Conservation (phyloP, 176 grass and related monocot species). For the Bonia amplexicaulis region DNA sequence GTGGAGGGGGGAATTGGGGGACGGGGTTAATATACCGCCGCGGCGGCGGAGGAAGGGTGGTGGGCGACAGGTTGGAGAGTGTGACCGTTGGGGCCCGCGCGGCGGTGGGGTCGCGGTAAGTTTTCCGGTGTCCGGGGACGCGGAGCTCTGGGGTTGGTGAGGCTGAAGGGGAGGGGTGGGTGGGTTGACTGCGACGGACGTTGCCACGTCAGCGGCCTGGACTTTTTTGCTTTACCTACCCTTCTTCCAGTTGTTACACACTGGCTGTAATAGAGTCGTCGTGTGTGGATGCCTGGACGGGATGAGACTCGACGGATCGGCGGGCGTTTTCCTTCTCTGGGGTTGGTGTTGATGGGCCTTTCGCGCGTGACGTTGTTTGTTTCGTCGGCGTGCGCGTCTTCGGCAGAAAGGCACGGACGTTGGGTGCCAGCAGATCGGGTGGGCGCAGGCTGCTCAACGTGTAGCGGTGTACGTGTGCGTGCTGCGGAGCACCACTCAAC, state of each 20-base stretch:
- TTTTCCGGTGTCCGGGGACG: neutral
- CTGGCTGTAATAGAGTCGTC: too few relatives aligned
- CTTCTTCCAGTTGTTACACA: too few relatives aligned
- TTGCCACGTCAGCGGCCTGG: too few relatives aligned
- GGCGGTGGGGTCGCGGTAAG: neutral
- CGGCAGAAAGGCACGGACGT: too few relatives aligned
- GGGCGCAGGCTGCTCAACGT: too few relatives aligned
- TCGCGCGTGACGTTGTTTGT: neutral
- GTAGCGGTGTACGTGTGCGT: too few relatives aligned
- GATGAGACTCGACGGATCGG: too few relatives aligned
- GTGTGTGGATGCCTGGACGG: too few relatives aligned
- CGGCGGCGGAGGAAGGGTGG: constrained; percentile 15
- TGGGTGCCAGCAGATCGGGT: too few relatives aligned
- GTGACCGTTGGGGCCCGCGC: neutral
- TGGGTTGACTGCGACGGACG: neutral
- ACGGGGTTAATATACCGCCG: constrained; percentile 35
- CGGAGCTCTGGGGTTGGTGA: neutral
- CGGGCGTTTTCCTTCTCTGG: neutral
- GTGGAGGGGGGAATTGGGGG: neutral
- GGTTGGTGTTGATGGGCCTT: neutral
- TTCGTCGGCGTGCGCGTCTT: neutral
- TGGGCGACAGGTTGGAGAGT: neutral
- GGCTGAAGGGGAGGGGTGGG: neutral
- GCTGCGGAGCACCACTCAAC: too few relatives aligned
- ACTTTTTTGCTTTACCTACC: too few relatives aligned